Evolutionary conservation across 2,329 filamentous ascomycete genomes (phyloP).

Genomic region (Fusarium pininemorale): DNA sequence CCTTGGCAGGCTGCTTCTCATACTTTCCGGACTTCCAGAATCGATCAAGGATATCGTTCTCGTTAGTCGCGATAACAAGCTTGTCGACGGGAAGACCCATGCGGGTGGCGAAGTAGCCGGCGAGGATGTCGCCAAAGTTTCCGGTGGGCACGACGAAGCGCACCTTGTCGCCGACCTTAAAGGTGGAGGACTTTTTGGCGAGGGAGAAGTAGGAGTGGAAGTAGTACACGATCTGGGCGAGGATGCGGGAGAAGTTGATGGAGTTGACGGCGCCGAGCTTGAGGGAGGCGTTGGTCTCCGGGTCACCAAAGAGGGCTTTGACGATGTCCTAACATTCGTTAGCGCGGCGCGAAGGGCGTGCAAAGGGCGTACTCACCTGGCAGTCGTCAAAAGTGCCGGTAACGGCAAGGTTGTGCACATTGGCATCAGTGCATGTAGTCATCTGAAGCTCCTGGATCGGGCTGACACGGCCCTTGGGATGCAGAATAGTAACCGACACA

Average conservation of each 20-base stretch:
- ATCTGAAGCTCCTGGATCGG: conserved; percentile 96
- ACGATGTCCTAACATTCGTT: conserved; percentile 65
- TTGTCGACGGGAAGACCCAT: conserved; percentile 92
- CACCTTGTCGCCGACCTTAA: conserved; percentile 73
- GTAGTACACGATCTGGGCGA: conserved; percentile 98
- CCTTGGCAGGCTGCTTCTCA: conserved; percentile 79
- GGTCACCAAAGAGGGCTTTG: conserved; percentile 89
- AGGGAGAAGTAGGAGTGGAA: conserved; percentile 94
- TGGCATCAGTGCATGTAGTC: conserved; percentile 90
- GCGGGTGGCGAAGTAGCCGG: conserved; percentile 88
- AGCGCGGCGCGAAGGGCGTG: background rate
- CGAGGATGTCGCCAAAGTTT: conserved; percentile 93
- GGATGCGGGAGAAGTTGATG: conserved; percentile 94
- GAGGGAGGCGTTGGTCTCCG: conserved; percentile 81
- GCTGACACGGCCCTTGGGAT: conserved; percentile 89
- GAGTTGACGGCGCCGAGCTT: conserved; percentile 94
- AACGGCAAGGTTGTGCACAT: conserved; percentile 92
- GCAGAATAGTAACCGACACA: conserved; percentile 93
- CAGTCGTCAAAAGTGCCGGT: conserved; percentile 96
- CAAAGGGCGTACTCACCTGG: conserved; percentile 63
- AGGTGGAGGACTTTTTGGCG: conserved; percentile 65
- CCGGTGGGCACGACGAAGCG: conserved; percentile 93
- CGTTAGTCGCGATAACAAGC: conserved; percentile 92
- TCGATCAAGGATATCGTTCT: conserved; percentile 95
- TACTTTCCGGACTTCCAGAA: conserved; percentile 94